These are phyloP conservation scores for Colletotrichum musicola DNA, from an alignment of 2,329 filamentous ascomycete genomes.

Conservation along the genomic window DNA sequence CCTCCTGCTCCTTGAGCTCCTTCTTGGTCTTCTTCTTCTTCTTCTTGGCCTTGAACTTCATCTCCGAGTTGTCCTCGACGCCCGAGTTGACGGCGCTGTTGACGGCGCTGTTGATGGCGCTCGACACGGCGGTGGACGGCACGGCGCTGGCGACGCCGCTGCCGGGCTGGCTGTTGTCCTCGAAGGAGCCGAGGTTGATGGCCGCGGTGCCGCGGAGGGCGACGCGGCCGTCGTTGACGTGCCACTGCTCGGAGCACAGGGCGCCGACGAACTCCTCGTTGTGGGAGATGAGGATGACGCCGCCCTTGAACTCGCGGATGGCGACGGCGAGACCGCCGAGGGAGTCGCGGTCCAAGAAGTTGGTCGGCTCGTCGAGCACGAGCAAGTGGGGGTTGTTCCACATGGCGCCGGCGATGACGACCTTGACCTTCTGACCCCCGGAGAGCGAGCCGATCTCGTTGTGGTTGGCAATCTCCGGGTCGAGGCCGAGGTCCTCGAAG, in stretches of 20 bases:
- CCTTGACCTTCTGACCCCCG: slow-evolving; percentile 98
- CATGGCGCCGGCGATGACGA: slow-evolving; percentile 95
- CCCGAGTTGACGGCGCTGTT: slow-evolving; percentile 74
- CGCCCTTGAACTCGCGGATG: slow-evolving; percentile 97
- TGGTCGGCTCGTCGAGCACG: slow-evolving; percentile 98
- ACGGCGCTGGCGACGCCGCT: slow-evolving; percentile 70
- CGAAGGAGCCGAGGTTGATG: slow-evolving; percentile 84
- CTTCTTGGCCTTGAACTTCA: slow-evolving; percentile 91
- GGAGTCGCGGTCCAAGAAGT: slow-evolving; percentile 98
- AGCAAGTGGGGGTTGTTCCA: slow-evolving; percentile 99
- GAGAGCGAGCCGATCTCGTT: slow-evolving; percentile 97
- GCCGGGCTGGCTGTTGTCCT: slow-evolving; percentile 74
- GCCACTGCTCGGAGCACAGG: slow-evolving; percentile 95
- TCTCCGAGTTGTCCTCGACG: slow-evolving; percentile 80
- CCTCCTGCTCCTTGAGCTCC: slow-evolving; percentile 94
- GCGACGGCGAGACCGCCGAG: slow-evolving; percentile 97
- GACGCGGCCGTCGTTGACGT: slow-evolving; percentile 88
- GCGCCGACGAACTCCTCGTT: slow-evolving; percentile 99
- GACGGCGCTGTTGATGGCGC: slow-evolving; percentile 67
- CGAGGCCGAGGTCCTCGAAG: slow-evolving; percentile 95
- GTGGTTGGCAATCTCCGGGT: slow-evolving; percentile 98
- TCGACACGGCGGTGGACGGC: slow-evolving; percentile 69
- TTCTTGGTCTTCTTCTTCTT: slow-evolving; percentile 99
- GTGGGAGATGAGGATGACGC: slow-evolving; percentile 99
- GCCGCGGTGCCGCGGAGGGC: slow-evolving; percentile 84